Evolutionary conservation across 1,284 basidiomycete species (phyloP).

Genomic region (Tetrapyrgos nigripes): DNA sequence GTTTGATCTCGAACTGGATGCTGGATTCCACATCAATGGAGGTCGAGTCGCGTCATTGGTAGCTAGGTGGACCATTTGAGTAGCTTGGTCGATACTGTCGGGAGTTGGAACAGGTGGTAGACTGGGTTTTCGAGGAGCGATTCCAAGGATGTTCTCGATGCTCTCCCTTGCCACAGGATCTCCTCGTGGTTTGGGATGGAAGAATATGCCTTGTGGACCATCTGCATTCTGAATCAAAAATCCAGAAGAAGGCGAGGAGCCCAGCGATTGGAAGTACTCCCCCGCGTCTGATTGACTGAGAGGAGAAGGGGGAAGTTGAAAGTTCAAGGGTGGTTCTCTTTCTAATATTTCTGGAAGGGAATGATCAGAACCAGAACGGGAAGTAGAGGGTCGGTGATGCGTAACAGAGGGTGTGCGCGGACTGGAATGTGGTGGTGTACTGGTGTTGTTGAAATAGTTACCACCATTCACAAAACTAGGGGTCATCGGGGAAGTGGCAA

Average conservation of each 20-base stretch:
- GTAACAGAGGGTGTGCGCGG: conserved; percentile 43
- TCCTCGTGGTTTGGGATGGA: conserved; percentile 68
- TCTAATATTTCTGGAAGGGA: conserved; percentile 55
- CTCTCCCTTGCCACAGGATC: conserved; percentile 40
- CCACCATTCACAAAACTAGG: conserved; percentile 57
- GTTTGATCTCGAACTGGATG: not conserved
- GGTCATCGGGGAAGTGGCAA: conserved; percentile 88
- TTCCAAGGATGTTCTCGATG: conserved; percentile 45
- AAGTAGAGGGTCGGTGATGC: conserved; percentile 51
- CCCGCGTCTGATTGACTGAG: conserved; percentile 77
- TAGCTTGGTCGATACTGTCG: not conserved
- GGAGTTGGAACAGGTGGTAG: not conserved
- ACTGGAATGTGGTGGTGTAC: conserved; percentile 25
- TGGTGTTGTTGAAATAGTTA: conserved; percentile 48
- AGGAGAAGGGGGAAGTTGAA: conserved; percentile 62
- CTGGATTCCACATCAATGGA: not conserved
- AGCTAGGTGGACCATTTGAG: not conserved
- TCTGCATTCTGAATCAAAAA: conserved; percentile 93
- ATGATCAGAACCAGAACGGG: conserved; percentile 65
- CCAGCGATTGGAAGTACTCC: conserved; percentile 87
- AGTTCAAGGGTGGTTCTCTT: conserved; percentile 42
- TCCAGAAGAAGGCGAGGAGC: conserved; percentile 83
- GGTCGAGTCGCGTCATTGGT: not conserved
- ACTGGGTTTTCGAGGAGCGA: conserved; percentile 12
- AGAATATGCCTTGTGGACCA: conserved; percentile 94